These are phyloP conservation scores for Crotalaria pallida DNA, from an alignment of 306 rosid genomes.

Conservation along the genomic window DNA sequence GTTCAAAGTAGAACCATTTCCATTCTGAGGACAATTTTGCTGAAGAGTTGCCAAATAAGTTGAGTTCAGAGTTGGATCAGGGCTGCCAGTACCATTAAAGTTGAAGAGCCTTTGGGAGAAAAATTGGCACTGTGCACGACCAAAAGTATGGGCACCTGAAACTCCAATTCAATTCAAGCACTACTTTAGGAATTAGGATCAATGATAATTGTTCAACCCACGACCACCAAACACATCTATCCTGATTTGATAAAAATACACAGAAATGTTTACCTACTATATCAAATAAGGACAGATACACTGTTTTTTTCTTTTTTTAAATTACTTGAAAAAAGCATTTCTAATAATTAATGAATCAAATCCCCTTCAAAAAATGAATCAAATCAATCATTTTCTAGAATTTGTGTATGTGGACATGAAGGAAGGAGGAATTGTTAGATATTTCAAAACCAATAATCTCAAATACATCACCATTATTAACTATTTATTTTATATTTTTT, in stretches of 20 bases:
- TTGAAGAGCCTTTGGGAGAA: constrained; percentile 49
- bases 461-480: too few relatives aligned
- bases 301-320: too few relatives aligned
- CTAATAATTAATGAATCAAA: neutral
- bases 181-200: neutral
- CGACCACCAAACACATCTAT: too few relatives aligned
- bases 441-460: too few relatives aligned
- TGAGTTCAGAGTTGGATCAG: constrained; percentile 56
- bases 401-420: neutral
- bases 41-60: constrained; percentile 45
- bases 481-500: too few relatives aligned
- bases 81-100: constrained; percentile 38
- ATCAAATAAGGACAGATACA: too few relatives aligned
- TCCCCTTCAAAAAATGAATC: neutral
- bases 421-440: too few relatives aligned
- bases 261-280: too few relatives aligned
- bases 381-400: neutral
- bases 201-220: too few relatives aligned
- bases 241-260: too few relatives aligned
- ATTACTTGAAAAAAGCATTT: too few relatives aligned
- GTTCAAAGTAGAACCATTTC: constrained; percentile 29
- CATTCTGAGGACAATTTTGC: constrained; percentile 57
- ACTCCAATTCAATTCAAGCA: neutral
- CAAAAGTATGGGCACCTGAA: constrained; percentile 73
- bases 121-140: constrained; percentile 50